Conservation (phyloP, 495 filamentous ascomycete species). For the Podospora bellae-mahoneyi region DNA sequence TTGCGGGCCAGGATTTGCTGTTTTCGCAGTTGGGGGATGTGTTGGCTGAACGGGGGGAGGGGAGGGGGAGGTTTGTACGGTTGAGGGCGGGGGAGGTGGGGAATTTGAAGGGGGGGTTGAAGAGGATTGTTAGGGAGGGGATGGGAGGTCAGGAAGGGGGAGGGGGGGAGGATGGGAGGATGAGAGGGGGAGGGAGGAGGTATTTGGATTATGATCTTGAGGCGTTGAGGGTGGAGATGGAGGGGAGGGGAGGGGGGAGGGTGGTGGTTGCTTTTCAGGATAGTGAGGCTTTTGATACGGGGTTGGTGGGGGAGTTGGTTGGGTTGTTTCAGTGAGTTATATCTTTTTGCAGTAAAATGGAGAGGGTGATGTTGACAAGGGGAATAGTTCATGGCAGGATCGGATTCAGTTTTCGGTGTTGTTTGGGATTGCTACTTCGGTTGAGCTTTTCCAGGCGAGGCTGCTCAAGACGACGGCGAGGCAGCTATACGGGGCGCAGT, state of each 20-base stretch:
- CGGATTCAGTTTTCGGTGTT: constrained; percentile 87
- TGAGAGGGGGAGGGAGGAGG: constrained; percentile 49
- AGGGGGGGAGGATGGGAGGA: neutral
- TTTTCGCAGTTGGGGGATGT: constrained; percentile 63
- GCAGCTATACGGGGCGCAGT: constrained; percentile 69
- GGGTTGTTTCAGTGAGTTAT: constrained; percentile 66
- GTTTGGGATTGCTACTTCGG: constrained; percentile 86
- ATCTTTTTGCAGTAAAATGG: too few relatives aligned
- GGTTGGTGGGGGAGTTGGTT: constrained; percentile 73
- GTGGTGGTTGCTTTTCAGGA: constrained; percentile 81
- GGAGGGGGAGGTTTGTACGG: constrained; percentile 58
- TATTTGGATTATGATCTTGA: constrained; percentile 90
- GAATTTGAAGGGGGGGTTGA: constrained; percentile 80
- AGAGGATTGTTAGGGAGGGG: constrained; percentile 70
- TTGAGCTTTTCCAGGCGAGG: constrained; percentile 82
- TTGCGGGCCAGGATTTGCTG: constrained; percentile 70
- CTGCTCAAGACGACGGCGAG: constrained; percentile 72
- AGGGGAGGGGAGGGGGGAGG: constrained; percentile 48
- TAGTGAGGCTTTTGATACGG: constrained; percentile 85
- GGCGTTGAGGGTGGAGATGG: constrained; percentile 64
- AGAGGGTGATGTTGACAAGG: constrained; percentile 14
- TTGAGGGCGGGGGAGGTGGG: constrained; percentile 73
- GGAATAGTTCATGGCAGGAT: constrained; percentile 70
- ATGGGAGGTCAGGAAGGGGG: constrained; percentile 43
- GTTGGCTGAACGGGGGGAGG: constrained; percentile 35